Base-by-base conservation (phyloP, 2,329 filamentous ascomycete genomes). In the Penicillium sp. region DNA sequence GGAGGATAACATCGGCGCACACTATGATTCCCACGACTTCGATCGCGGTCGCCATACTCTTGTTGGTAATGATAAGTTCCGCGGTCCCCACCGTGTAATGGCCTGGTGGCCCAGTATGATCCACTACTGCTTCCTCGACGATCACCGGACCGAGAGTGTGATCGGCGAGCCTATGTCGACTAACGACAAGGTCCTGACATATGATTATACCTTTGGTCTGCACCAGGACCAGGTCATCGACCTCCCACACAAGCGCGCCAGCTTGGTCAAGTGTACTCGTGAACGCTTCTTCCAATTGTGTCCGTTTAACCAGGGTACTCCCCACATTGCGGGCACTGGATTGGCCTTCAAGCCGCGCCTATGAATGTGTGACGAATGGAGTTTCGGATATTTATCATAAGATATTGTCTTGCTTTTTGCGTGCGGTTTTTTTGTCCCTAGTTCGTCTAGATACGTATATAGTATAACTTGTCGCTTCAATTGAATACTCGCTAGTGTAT, bases 201-300 rank as follows among this genome's bases (percentile, higher is more conserved):
- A 91, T 69, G 88, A 91, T 62, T 81, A 89, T 46, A 84, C 86
- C 44, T 85, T 89, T 61, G 88, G 88, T 0, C 86, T 90, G 63
- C 82, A 84, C 9, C 75, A 90, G 33, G 84, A 88, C 60, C 88
- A 88, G 72, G 82, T 88, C 52, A 82, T 90, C 55, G 87, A 90
- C 60, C 69, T 90, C 55, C 85, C 85, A 3, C 84, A 89, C 62
- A 90, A 90, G 77, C 80, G 87, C 21, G 85, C 85, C 18, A 54
- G 51, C 24, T 37, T 56, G 24, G 49, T 54, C 5, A 54, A 50
- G 48, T 46, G 39, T 21, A 59, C 48, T 8, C 37, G 56, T 10
- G 56, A 59, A 30, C 45, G 51, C 7, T 59, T 54, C 39, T 59
- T 59, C 49, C 56, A 76, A 60, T 63, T 79, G 9, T 78, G 73